Evolutionary conservation across 441 rosid species (phyloP).

Genomic region (Gossypium trilobum): DNA sequence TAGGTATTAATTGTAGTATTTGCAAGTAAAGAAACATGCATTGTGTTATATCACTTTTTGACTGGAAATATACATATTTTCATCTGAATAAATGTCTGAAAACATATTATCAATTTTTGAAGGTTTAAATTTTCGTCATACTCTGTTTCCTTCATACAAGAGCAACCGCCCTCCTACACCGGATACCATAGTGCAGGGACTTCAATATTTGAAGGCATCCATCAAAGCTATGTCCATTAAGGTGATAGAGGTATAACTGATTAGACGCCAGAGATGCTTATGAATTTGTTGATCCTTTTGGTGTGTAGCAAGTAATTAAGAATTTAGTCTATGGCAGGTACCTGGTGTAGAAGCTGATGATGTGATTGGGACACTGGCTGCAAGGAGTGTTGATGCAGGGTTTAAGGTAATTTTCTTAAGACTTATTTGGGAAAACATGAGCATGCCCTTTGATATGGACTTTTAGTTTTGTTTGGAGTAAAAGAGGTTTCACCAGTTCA

Average conservation of each 20-base stretch:
- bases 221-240: constrained; percentile 87
- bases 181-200: constrained; percentile 89
- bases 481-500: neutral
- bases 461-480: neutral
- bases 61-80: neutral
- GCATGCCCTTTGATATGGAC: neutral
- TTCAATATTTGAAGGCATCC: constrained; percentile 90
- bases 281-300: constrained; percentile 12
- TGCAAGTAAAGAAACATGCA: neutral
- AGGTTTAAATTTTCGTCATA: constrained; percentile 89
- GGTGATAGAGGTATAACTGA: constrained; percentile 71
- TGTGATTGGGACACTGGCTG: constrained; percentile 88
- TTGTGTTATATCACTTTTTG: neutral
- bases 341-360: constrained; percentile 99
- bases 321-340: constrained; percentile 44
- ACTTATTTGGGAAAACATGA: neutral
- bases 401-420: constrained; percentile 46
- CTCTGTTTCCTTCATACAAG: constrained; percentile 78
- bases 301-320: constrained; percentile 21
- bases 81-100: constrained; percentile 12
- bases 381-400: constrained; percentile 69
- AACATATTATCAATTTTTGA: constrained; percentile 15
- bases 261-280: constrained; percentile 1
- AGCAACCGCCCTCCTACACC: constrained; percentile 93
- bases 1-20: neutral